Evolutionary conservation across 495 filamentous ascomycete genomes (phyloP).

Genomic region (Annulohypoxylon moriforme): DNA sequence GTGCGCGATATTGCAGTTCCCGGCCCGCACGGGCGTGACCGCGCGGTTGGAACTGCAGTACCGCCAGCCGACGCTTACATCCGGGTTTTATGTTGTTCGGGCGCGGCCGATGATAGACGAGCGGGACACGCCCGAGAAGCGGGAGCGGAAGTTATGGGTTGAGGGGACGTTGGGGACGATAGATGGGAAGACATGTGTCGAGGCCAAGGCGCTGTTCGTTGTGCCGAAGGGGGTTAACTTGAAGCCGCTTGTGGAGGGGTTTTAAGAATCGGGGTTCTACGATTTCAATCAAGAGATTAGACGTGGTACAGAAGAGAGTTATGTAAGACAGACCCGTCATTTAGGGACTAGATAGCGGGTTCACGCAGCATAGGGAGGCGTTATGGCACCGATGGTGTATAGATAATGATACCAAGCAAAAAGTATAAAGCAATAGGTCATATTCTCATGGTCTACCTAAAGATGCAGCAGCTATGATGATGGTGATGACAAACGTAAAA

Average conservation of each 20-base stretch:
- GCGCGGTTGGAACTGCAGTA: constrained; percentile 75
- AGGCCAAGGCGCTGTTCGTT: constrained; percentile 72
- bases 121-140: constrained; percentile 57
- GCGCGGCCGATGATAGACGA: constrained; percentile 53
- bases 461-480: constrained; percentile 1
- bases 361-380: constrained; percentile 10
- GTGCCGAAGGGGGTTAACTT: constrained; percentile 66
- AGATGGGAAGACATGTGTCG: constrained; percentile 64
- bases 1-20: constrained; percentile 60
- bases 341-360: no score
- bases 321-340: background rate
- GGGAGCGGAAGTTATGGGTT: constrained; percentile 72
- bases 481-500: background rate
- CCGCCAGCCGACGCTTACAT: constrained; percentile 64
- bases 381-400: background rate
- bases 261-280: constrained; percentile 35
- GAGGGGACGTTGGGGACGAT: constrained; percentile 64
- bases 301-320: background rate
- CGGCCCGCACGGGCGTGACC: constrained; percentile 65
- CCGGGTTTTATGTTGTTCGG: constrained; percentile 73
- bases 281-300: background rate
- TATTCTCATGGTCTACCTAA: background rate
- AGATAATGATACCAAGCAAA: constrained; percentile 25
- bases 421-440: constrained; percentile 1
- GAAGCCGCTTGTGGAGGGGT: constrained; percentile 56